A percentile compares a stretch with the other conserved stretches of the same genome.
Evolutionary conservation across 2,329 filamentous ascomycete genomes (phyloP).

Genomic region (Sporothrix brunneoviolacea): DNA sequence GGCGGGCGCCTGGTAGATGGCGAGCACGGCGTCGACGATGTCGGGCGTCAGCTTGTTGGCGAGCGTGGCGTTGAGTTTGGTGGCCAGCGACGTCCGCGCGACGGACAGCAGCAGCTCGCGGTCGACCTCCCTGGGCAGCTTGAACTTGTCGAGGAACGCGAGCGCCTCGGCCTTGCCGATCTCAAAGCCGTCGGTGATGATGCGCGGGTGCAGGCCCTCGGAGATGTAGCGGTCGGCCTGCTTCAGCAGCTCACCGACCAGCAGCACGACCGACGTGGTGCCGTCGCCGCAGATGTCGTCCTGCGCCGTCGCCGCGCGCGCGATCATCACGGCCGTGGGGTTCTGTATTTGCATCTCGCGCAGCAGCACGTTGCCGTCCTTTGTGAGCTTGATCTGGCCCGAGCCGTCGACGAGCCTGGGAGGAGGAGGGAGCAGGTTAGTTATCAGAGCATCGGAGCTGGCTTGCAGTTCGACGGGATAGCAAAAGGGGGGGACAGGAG

Average conservation of each 20-base stretch:
- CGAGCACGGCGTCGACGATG: constrained; percentile 92
- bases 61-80: constrained; percentile 84
- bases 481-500: not conserved
- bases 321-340: constrained; percentile 85
- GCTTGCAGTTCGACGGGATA: no score
- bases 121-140: constrained; percentile 80
- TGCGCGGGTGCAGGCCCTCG: constrained; percentile 91
- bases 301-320: constrained; percentile 84
- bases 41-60: constrained; percentile 88
- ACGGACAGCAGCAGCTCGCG: constrained; percentile 90
- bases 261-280: constrained; percentile 89
- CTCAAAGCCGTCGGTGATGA: constrained; percentile 96
- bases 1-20: constrained; percentile 80
- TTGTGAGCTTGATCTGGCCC: constrained; percentile 94
- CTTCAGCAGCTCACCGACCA: constrained; percentile 95
- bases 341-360: constrained; percentile 93
- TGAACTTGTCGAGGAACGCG: constrained; percentile 94
- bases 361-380: constrained; percentile 86
- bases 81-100: constrained; percentile 87
- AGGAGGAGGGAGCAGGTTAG: constrained; percentile 21
- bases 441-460: no score
- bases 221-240: constrained; percentile 94
- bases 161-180: constrained; percentile 89
- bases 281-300: constrained; percentile 98
- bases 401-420: constrained; percentile 61